Evolutionary conservation across 73 alveolate species (phyloP).

Genomic region (Uronychia binucleata): DNA sequence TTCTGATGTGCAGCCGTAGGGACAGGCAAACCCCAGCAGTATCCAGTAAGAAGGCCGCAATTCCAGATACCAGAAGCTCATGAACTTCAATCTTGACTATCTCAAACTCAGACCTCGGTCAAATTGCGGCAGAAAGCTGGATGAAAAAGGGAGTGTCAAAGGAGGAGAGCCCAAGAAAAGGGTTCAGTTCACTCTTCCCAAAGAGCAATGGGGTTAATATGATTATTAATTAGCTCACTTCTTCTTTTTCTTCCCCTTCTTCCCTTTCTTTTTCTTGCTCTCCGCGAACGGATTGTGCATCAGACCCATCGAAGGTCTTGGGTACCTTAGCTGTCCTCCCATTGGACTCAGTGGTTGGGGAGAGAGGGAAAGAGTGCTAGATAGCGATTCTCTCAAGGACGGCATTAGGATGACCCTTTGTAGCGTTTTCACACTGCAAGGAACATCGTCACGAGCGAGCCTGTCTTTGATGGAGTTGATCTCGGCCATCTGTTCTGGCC

Average conservation of each 20-base stretch:
- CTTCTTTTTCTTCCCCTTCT: neutral
- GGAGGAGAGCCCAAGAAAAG: neutral
- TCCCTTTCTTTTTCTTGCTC: neutral
- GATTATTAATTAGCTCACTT: too few species aligned
- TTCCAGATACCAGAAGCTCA: neutral
- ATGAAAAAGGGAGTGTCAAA: neutral
- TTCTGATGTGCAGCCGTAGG: too few species aligned
- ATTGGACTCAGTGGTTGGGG: neutral
- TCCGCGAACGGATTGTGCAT: neutral
- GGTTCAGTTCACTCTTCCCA: neutral
- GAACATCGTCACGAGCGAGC: conserved; percentile 10
- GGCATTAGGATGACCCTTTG: conserved; percentile 21
- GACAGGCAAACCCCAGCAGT: too few species aligned
- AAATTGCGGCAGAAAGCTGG: neutral
- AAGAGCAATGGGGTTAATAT: too few species aligned
- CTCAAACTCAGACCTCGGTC: neutral
- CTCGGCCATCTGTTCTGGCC: conserved; percentile 10
- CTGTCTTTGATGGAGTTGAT: conserved; percentile 12
- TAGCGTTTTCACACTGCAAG: neutral
- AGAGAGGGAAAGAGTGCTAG: neutral
- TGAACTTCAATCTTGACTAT: neutral
- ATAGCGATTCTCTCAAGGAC: neutral
- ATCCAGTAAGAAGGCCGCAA: neutral
- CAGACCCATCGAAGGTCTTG: neutral
- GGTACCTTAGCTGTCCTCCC: neutral